A percentile compares a stretch with the other conserved stretches of the same genome.
These are phyloP conservation scores for Fusarium solani-melongenae DNA, from an alignment of 2,329 filamentous ascomycete genomes.

Conservation along the genomic window DNA sequence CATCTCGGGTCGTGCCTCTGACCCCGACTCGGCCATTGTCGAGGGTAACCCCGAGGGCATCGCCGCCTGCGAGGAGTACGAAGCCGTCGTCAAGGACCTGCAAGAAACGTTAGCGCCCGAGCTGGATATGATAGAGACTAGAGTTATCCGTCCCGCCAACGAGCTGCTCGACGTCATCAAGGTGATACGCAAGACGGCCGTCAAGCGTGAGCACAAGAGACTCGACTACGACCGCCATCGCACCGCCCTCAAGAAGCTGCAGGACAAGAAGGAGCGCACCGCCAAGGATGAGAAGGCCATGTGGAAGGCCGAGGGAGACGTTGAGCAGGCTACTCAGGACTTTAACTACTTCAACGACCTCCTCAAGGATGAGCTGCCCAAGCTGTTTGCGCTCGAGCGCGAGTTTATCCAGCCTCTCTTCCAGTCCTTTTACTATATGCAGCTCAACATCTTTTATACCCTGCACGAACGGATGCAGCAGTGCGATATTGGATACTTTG, in stretches of 20 bases:
- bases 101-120: constrained; percentile 90
- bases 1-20: constrained; percentile 94
- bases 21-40: constrained; percentile 83
- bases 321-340: constrained; percentile 92
- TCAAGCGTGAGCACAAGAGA: constrained; percentile 97
- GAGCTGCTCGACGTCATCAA: constrained; percentile 96
- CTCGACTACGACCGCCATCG: constrained; percentile 94
- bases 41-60: constrained; percentile 95
- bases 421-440: constrained; percentile 99
- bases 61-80: constrained; percentile 94
- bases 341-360: constrained; percentile 99
- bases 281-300: constrained; percentile 97
- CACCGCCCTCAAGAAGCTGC: constrained; percentile 86
- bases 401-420: constrained; percentile 98
- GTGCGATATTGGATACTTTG: constrained; percentile 97
- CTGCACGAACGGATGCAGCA: constrained; percentile 98
- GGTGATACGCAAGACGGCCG: constrained; percentile 86
- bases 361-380: constrained; percentile 93
- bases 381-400: constrained; percentile 87
- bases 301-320: constrained; percentile 93
- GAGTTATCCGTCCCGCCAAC: constrained; percentile 91
- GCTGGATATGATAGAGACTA: constrained; percentile 95
- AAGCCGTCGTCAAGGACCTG: constrained; percentile 87
- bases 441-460: constrained; percentile 98
- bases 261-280: constrained; percentile 97